Conservation (phyloP, 2,329 filamentous ascomycete species). For the Nemania sp. region DNA sequence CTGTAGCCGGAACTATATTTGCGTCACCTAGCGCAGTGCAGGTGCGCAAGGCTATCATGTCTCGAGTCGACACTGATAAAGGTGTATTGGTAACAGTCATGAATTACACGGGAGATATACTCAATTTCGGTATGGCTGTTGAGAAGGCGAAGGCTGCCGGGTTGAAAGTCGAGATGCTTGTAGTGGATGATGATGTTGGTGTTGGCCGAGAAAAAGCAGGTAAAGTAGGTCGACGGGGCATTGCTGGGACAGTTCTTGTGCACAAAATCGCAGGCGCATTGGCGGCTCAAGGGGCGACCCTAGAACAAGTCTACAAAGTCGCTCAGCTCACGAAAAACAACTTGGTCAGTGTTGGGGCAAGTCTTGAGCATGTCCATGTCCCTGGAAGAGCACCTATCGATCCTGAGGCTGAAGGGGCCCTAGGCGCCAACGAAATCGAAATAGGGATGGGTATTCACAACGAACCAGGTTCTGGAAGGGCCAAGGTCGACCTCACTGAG, state of each 20-base stretch:
- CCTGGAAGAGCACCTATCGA: conserved; percentile 75
- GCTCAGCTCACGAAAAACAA: conserved; percentile 80
- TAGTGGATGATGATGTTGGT: conserved; percentile 92
- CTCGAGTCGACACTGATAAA: conserved; percentile 75
- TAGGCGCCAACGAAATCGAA: conserved; percentile 70
- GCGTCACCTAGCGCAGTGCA: conserved; percentile 86
- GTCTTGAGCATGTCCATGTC: conserved; percentile 91
- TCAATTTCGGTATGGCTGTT: conserved; percentile 94
- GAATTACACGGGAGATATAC: conserved; percentile 92
- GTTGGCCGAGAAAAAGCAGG: conserved; percentile 84
- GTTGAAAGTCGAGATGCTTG: conserved; percentile 84
- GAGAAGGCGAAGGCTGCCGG: conserved; percentile 90
- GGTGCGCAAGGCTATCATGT: conserved; percentile 79
- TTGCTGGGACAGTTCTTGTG: conserved; percentile 92
- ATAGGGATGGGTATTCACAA: conserved; percentile 85
- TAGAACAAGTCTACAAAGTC: conserved; percentile 79
- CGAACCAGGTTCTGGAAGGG: conserved; percentile 68
- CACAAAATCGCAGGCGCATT: conserved; percentile 89
- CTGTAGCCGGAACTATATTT: conserved; percentile 89
- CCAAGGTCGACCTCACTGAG: conserved; percentile 63
- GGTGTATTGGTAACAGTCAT: conserved; percentile 93
- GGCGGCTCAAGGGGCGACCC: conserved; percentile 74
- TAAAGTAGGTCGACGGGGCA: conserved; percentile 92
- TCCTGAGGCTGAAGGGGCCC: conserved; percentile 61
- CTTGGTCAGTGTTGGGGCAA: conserved; percentile 86